phyloP scores from a whole-genome alignment of 108 stramenopile species.

The Chaetoceros muelleri region DNA sequence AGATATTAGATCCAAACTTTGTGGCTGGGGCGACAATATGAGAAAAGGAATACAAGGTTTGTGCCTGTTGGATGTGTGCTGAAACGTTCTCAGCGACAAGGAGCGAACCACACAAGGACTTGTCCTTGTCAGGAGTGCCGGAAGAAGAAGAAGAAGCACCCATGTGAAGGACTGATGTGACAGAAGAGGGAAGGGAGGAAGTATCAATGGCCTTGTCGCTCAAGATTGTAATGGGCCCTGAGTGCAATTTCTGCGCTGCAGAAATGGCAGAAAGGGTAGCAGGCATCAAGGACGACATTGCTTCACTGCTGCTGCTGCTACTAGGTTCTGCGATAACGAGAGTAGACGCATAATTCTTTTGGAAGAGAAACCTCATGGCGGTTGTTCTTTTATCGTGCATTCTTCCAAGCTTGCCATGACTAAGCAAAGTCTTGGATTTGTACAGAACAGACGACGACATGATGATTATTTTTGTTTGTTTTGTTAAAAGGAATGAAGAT shows the following conservation, averaged over 20 bases:
- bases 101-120: conserved; percentile 4
- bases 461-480: too few relatives aligned
- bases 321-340: not conserved
- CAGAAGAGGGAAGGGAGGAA: conserved; percentile 41
- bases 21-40: conserved; percentile 74
- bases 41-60: conserved; percentile 30
- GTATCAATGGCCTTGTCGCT: conserved; percentile 34
- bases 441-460: too few relatives aligned
- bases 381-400: too few relatives aligned
- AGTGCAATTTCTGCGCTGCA: conserved; percentile 47
- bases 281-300: too few relatives aligned
- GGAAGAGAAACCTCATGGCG: too few relatives aligned
- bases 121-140: conserved; percentile 6
- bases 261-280: conserved; percentile 58
- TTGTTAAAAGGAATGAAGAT: too few relatives aligned
- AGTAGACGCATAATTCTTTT: conserved; percentile 1
- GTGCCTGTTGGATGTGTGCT: conserved; percentile 34
- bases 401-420: too few relatives aligned
- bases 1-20: conserved; percentile 88
- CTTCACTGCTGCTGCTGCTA: not conserved
- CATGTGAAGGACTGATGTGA: conserved; percentile 46
- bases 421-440: too few relatives aligned
- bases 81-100: conserved; percentile 59
- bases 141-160: not conserved
- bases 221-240: conserved; percentile 44